Percentiles rank a stretch among this genome's conserved stretches.
phyloP scores from a whole-genome alignment of 257 asterid genomes.

The Striga asiatica region DNA sequence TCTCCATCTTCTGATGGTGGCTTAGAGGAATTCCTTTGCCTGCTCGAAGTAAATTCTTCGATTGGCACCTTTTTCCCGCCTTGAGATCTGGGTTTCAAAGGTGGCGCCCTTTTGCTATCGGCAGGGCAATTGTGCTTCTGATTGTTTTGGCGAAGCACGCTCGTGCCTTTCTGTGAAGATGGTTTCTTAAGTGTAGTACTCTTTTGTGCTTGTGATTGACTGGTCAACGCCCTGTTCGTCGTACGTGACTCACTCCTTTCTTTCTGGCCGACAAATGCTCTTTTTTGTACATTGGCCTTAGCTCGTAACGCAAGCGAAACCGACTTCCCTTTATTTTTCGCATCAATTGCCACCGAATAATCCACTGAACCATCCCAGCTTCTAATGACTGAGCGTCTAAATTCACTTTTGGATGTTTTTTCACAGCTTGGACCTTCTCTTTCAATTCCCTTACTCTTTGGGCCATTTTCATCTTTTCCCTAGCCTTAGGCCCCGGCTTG shows the following conservation, averaged over 20 bases:
- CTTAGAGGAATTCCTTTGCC: too few species aligned
- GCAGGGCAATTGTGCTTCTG: conserved; percentile 65
- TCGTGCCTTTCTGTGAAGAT: conserved; percentile 23
- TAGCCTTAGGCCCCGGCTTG: too few species aligned
- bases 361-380: conserved; percentile 37
- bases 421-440: conserved; percentile 53
- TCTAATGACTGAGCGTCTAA: conserved; percentile 27
- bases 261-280: conserved; percentile 34
- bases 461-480: conserved; percentile 35
- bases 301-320: conserved; percentile 87
- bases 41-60: too few species aligned
- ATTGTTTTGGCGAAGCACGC: conserved; percentile 68
- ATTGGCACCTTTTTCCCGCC: too few species aligned
- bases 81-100: conserved; percentile 19
- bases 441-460: conserved; percentile 46
- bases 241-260: conserved; percentile 37
- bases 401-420: conserved; percentile 33
- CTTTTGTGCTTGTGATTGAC: conserved; percentile 28
- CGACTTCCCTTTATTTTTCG: conserved; percentile 47
- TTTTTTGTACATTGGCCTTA: conserved; percentile 77
- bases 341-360: too few species aligned
- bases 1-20: conserved; percentile 27
- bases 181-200: conserved; percentile 31
- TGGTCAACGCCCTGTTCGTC: conserved; percentile 25
- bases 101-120: conserved; percentile 41